phyloP scores from a whole-genome alignment of 2,329 filamentous ascomycete genomes.

The Penicillium sp. region DNA sequence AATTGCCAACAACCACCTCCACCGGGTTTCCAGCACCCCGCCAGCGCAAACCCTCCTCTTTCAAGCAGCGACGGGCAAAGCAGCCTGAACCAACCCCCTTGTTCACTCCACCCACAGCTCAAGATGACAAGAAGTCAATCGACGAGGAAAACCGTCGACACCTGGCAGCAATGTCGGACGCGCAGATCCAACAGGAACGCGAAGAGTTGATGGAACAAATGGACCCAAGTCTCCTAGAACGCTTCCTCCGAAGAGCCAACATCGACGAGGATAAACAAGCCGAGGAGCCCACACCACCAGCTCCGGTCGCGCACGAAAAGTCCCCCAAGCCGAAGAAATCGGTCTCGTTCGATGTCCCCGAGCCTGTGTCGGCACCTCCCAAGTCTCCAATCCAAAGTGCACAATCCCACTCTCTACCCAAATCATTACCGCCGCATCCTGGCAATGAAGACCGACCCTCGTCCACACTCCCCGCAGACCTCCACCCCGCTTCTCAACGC shows the following conservation, averaged over 20 bases:
- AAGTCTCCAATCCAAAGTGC: constrained; percentile 10
- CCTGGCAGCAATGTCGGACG: constrained; percentile 74
- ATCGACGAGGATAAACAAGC: constrained; percentile 62
- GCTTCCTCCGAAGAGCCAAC: constrained; percentile 73
- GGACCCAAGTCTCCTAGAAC: constrained; percentile 73
- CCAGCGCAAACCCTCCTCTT: constrained; percentile 73
- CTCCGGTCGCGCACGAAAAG: constrained; percentile 1
- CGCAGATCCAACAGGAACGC: constrained; percentile 78
- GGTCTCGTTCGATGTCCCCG: constrained; percentile 29
- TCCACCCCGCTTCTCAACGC: constrained; percentile 42
- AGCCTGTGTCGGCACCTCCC: constrained; percentile 1
- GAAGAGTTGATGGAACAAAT: constrained; percentile 78
- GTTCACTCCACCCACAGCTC: constrained; percentile 9
- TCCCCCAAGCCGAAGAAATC: constrained; percentile 29
- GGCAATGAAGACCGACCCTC: constrained; percentile 40
- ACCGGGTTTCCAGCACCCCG: constrained; percentile 89
- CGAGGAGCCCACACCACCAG: constrained; percentile 2
- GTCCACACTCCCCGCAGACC: constrained; percentile 36
- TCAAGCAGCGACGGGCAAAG: constrained; percentile 67
- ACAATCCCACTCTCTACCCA: constrained; percentile 7
- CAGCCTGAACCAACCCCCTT: constrained; percentile 22
- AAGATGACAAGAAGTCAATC: constrained; percentile 69
- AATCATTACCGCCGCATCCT: constrained; percentile 5
- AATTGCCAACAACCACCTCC: constrained; percentile 51
- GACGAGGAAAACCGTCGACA: constrained; percentile 77